Conservation (phyloP, 2,329 filamentous ascomycete species). For the Aspergillus pseudoviridinutans region DNA sequence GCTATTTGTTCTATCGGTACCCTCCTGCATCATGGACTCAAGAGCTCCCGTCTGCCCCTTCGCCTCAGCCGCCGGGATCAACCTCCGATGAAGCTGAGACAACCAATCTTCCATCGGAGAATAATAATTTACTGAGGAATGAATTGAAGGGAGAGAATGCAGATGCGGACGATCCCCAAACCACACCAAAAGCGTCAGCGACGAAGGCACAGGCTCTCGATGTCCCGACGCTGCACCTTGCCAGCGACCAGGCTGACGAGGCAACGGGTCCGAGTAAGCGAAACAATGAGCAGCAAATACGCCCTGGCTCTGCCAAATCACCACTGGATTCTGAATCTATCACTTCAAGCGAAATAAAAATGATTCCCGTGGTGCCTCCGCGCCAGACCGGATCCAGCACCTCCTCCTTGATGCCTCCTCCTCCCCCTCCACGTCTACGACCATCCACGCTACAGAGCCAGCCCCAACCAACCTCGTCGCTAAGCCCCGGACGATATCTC, state of each 20-base stretch:
- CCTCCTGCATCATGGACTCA: constrained; percentile 33
- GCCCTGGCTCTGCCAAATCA: constrained; percentile 9
- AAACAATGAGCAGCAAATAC: constrained; percentile 2
- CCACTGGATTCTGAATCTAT: constrained; percentile 1
- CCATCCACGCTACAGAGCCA: constrained; percentile 20
- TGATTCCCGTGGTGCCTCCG: constrained; percentile 10
- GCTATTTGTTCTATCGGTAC: constrained; percentile 39
- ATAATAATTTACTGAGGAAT: constrained; percentile 7
- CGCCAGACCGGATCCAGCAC: constrained; percentile 7
- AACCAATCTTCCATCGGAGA: constrained; percentile 7
- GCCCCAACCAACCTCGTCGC: constrained; percentile 9
- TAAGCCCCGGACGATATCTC: constrained; percentile 18
- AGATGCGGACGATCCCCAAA: constrained; percentile 23
- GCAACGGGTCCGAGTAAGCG: constrained; percentile 5
- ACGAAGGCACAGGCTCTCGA: constrained; percentile 19
- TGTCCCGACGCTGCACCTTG: constrained; percentile 32
- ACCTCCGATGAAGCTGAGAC: constrained; percentile 11
- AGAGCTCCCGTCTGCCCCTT: constrained; percentile 12
- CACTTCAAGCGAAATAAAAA: constrained; percentile 5
- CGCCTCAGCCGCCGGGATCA: constrained; percentile 13
- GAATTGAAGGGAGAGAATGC: constrained; percentile 7
- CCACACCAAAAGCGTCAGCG: constrained; percentile 36
- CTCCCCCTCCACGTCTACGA: constrained; percentile 27
- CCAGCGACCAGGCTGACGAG: constrained; percentile 15
- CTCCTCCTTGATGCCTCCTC: constrained; percentile 33